phyloP scores from a whole-genome alignment of 768 basidiomycete species.

The Pleurotus sapidus region DNA sequence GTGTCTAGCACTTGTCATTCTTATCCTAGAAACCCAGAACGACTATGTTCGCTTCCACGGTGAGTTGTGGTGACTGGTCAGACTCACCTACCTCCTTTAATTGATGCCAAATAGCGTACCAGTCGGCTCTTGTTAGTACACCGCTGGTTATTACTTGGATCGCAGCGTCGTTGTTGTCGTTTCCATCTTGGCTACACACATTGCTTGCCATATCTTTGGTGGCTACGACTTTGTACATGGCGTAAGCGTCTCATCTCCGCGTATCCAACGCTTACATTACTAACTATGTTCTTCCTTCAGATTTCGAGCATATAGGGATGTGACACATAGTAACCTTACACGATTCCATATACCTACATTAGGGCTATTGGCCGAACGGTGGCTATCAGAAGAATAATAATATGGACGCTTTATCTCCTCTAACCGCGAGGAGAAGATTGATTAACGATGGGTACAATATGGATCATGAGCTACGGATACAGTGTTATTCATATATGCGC shows the following conservation, averaged over 20 bases:
- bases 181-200: constrained; percentile 50
- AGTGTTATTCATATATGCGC: constrained; percentile 9
- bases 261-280: constrained; percentile 9
- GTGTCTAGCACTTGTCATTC: constrained; percentile 52
- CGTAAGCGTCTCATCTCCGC: constrained; percentile 37
- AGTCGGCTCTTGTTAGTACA: constrained; percentile 68
- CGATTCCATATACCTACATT: constrained; percentile 62
- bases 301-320: constrained; percentile 50
- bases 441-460: too few relatives aligned
- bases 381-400: constrained; percentile 58
- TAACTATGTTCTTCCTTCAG: constrained; percentile 22
- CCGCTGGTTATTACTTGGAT: constrained; percentile 59
- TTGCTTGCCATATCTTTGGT: constrained; percentile 45
- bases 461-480: background rate
- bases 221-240: constrained; percentile 45
- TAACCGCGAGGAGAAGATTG: too few relatives aligned
- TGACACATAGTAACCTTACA: constrained; percentile 46
- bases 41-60: constrained; percentile 80
- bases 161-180: constrained; percentile 47
- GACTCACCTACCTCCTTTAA: background rate
- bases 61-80: constrained; percentile 24
- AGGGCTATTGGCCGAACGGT: constrained; percentile 63
- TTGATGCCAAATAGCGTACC: constrained; percentile 53
- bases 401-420: too few relatives aligned
- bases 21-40: constrained; percentile 75